Evolutionary conservation across 495 filamentous ascomycete genomes (phyloP).

Genomic region (Neurospora pannonica): DNA sequence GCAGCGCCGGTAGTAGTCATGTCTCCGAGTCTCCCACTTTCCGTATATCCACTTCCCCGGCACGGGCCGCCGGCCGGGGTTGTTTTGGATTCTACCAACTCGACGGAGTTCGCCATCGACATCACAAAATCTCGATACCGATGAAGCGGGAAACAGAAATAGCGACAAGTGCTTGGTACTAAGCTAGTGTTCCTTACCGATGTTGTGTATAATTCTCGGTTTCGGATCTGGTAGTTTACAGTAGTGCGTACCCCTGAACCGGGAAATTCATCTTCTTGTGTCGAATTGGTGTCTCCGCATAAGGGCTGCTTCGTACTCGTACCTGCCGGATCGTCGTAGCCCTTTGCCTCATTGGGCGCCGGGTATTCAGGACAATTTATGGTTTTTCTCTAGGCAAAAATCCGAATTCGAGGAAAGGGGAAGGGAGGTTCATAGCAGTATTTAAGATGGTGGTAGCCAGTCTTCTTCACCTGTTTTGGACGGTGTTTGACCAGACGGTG

Average conservation of each 20-base stretch:
- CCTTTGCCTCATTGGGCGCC: not conserved
- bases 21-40: not conserved
- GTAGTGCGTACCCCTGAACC: not conserved
- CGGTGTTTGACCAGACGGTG: not conserved
- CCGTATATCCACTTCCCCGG: not conserved
- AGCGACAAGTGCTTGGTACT: not conserved
- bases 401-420: not conserved
- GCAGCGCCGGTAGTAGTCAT: not conserved
- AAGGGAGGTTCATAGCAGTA: not conserved
- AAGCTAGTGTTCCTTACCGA: no score
- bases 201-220: not conserved
- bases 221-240: no score
- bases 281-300: not conserved
- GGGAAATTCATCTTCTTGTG: not conserved
- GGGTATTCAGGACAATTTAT: not conserved
- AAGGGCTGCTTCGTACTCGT: conserved; percentile 9
- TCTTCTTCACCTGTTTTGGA: not conserved
- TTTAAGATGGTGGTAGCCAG: not conserved
- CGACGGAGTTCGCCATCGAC: not conserved
- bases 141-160: not conserved
- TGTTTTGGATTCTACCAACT: not conserved
- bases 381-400: not conserved
- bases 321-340: not conserved
- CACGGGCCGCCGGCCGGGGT: not conserved
- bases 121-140: not conserved